A percentile compares a stretch with the other conserved stretches of the same genome.
Conservation (phyloP, 2,329 filamentous ascomycete genomes). For the Nemania serpens region DNA sequence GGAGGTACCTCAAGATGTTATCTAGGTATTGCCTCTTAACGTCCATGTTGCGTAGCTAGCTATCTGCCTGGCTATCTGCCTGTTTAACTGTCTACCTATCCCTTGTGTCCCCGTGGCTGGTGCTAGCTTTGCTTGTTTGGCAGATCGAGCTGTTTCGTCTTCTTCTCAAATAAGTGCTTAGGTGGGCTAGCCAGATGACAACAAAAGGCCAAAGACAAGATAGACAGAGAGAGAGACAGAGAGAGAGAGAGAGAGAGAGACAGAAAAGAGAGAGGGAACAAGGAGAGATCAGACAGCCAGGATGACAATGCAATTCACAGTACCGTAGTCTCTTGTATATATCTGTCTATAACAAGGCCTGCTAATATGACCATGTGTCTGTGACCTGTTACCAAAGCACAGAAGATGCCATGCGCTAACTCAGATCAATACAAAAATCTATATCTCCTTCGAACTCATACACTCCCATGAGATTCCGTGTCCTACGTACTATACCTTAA, state of each 20-base stretch:
- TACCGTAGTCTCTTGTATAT: background rate
- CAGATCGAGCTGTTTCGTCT: background rate
- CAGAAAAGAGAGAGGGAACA: background rate
- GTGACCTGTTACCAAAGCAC: slow-evolving; percentile 28
- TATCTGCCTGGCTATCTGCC: background rate
- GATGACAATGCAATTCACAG: slow-evolving; percentile 2
- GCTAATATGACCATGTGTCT: background rate
- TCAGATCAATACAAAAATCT: background rate
- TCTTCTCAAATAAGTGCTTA: background rate
- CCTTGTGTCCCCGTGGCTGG: slow-evolving; percentile 20
- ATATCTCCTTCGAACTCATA: background rate
- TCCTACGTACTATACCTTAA: slow-evolving; percentile 19
- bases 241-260: background rate
- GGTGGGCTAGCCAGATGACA: slow-evolving; percentile 1
- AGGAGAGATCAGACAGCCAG: background rate
- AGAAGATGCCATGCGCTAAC: background rate
- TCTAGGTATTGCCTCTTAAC: slow-evolving; percentile 9
- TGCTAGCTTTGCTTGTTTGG: slow-evolving; percentile 10
- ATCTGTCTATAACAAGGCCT: background rate
- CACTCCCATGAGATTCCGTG: slow-evolving; percentile 19
- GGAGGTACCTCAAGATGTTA: slow-evolving; percentile 14
- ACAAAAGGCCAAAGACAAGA: background rate
- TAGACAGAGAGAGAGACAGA: background rate
- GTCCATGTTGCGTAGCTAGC: no score
- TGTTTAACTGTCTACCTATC: slow-evolving; percentile 20